These are phyloP conservation scores for Yamadazyma trypodendri DNA, from an alignment of 1,139 yeast genomes.

Conservation along the genomic window DNA sequence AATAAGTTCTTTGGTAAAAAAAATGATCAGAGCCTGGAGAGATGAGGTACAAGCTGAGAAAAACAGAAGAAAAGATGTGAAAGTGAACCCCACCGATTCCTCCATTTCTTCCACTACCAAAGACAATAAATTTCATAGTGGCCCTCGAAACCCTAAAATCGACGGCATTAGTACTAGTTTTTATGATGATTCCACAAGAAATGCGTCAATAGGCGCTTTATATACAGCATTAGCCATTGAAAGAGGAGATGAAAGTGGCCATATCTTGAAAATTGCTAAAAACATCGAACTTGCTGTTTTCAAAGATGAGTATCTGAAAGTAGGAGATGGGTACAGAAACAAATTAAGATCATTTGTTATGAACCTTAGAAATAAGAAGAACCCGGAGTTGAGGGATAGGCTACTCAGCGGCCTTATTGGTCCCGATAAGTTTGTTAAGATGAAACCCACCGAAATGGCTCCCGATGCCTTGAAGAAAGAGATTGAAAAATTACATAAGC, in stretches of 20 bases:
- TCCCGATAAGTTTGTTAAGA: conserved; percentile 65
- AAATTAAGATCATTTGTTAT: conserved; percentile 80
- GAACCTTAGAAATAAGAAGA: conserved; percentile 84
- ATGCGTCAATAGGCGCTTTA: conserved; percentile 77
- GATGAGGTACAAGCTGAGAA: conserved; percentile 82
- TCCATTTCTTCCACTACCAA: conserved; percentile 20
- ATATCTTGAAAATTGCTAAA: conserved; percentile 62
- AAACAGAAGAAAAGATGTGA: conserved; percentile 36
- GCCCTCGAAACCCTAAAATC: conserved; percentile 72
- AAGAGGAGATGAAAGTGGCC: conserved; percentile 51
- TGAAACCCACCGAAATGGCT: conserved; percentile 93
- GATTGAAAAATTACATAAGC: conserved; percentile 79
- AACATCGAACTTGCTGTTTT: conserved; percentile 74
- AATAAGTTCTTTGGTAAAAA: conserved; percentile 69
- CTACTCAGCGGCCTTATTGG: conserved; percentile 64
- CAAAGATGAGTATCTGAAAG: conserved; percentile 53
- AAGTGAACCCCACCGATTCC: conserved; percentile 8
- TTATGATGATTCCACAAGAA: conserved; percentile 76
- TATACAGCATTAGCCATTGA: conserved; percentile 90
- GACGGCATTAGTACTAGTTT: conserved; percentile 75
- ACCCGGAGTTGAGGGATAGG: conserved; percentile 76
- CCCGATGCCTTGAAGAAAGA: conserved; percentile 86
- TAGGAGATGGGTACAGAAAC: conserved; percentile 65
- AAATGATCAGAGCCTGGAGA: conserved; percentile 85
- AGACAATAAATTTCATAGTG: conserved; percentile 24